Evolutionary conservation across 306 rosid species (phyloP).

Genomic region (Cotoneaster glaucophyllus): DNA sequence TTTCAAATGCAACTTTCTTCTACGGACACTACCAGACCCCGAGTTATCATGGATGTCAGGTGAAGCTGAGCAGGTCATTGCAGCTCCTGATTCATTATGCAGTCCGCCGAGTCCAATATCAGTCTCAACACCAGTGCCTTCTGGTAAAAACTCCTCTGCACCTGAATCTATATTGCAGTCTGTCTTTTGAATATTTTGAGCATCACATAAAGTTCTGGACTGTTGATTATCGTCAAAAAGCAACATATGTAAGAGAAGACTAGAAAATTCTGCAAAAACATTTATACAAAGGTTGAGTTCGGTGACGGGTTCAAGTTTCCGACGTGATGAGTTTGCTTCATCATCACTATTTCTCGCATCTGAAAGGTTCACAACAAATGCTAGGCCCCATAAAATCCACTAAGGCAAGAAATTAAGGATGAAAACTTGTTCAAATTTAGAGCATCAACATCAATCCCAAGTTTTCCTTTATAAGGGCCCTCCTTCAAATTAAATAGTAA

Average conservation of each 20-base stretch:
- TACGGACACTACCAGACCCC: constrained; percentile 17
- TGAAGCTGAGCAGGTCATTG: constrained; percentile 25
- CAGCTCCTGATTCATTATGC: constrained; percentile 23
- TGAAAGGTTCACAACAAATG: constrained; percentile 33
- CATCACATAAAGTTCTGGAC: constrained; percentile 29
- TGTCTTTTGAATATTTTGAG: constrained; percentile 25
- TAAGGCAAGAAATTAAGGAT: constrained; percentile 51
- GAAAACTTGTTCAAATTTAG: constrained; percentile 46
- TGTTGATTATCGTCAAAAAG: constrained; percentile 31
- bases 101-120: constrained; percentile 18
- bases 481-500: constrained; percentile 35
- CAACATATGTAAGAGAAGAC: constrained; percentile 38
- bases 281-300: constrained; percentile 44
- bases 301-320: constrained; percentile 32
- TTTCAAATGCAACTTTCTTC: constrained; percentile 23
- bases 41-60: constrained; percentile 27
- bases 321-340: constrained; percentile 28
- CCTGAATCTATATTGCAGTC: constrained; percentile 7
- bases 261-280: constrained; percentile 36
- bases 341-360: constrained; percentile 25
- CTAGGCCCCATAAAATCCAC: constrained; percentile 75
- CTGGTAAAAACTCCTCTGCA: constrained; percentile 12
- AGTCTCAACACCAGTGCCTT: constrained; percentile 18
- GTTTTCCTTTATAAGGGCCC: constrained; percentile 21
- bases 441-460: constrained; percentile 23